These are phyloP conservation scores for Rhizopogon roseolus DNA, from an alignment of 768 basidiomycete genomes.

Conservation along the genomic window DNA sequence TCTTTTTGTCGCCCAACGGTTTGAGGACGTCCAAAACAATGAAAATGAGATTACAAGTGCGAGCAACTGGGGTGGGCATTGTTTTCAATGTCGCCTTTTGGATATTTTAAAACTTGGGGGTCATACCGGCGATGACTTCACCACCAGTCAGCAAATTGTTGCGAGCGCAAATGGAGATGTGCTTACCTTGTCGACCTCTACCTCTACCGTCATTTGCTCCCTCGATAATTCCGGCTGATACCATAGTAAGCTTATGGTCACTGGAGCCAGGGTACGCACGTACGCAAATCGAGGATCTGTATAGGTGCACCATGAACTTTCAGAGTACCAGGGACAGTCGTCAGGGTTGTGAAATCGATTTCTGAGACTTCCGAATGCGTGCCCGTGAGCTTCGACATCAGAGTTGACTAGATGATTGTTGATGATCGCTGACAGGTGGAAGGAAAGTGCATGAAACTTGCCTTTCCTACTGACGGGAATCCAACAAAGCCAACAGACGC, in stretches of 20 bases:
- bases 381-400: conserved; percentile 95
- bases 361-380: conserved; percentile 95
- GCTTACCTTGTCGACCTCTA: conserved; percentile 87
- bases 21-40: conserved; percentile 98
- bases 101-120: conserved; percentile 5
- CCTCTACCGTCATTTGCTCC: conserved; percentile 96
- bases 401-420: conserved; percentile 56
- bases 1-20: conserved; percentile 90
- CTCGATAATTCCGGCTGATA: conserved; percentile 90
- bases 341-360: conserved; percentile 95
- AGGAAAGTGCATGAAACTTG: conserved; percentile 18
- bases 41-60: conserved; percentile 97
- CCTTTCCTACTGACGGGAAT: conserved; percentile 95
- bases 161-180: conserved; percentile 9
- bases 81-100: conserved; percentile 1
- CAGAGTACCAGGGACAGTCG: conserved; percentile 91
- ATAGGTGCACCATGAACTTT: conserved; percentile 96
- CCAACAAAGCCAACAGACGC: conserved; percentile 94
- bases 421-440: conserved; percentile 4
- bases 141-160: conserved; percentile 12
- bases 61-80: conserved; percentile 59
- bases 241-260: conserved; percentile 11
- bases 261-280: conserved; percentile 18
- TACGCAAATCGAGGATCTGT: conserved; percentile 89
- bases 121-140: conserved; percentile 73